These are phyloP conservation scores for Sinapis alba DNA, from an alignment of 441 rosid genomes.

Conservation along the genomic window DNA sequence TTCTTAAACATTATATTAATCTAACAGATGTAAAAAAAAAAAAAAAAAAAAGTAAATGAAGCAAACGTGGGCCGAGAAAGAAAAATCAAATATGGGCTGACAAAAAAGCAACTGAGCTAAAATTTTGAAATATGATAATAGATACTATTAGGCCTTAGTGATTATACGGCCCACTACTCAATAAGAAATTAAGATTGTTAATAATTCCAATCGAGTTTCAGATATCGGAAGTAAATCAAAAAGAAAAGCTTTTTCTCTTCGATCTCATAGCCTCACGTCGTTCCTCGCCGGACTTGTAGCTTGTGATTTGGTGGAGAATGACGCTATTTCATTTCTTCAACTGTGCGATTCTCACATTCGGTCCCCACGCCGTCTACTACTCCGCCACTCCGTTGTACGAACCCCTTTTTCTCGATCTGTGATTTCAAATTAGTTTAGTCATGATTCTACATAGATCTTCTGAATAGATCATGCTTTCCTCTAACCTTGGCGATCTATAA, in stretches of 20 bases:
- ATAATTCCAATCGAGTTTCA: conserved; percentile 15
- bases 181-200: background rate
- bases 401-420: conserved; percentile 26
- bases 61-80: background rate
- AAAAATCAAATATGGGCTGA: background rate
- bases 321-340: conserved; percentile 97
- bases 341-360: conserved; percentile 96
- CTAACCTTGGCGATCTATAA: background rate
- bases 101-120: background rate
- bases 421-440: background rate
- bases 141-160: background rate
- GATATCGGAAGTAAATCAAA: conserved; percentile 1
- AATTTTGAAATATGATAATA: background rate
- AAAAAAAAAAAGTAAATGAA: no score
- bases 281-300: conserved; percentile 24
- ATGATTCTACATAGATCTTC: background rate
- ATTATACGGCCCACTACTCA: background rate
- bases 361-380: conserved; percentile 98
- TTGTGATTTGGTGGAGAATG: conserved; percentile 46
- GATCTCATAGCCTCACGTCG: conserved; percentile 5
- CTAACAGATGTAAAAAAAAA: no score
- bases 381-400: conserved; percentile 89
- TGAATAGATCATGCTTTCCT: background rate
- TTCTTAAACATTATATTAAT: no score
- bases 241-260: background rate